Evolutionary conservation across 2,329 filamentous ascomycete genomes (phyloP), one percentile per base, ranked within the genome.

Genomic region (Fusarium lateritium): DNA sequence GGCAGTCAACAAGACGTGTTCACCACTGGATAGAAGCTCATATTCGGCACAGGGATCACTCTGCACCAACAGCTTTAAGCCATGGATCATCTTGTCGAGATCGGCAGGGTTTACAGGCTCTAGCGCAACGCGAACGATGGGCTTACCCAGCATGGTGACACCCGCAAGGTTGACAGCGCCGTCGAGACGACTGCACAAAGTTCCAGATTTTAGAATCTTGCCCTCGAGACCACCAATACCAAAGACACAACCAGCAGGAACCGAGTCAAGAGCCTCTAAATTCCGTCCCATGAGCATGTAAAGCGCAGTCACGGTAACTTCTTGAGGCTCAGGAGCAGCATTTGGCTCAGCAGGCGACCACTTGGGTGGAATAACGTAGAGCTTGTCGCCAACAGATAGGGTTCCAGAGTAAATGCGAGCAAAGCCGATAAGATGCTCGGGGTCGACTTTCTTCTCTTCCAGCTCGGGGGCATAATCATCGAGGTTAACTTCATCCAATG

Each of bases 11-110:
- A 99, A 89, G 42, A 99, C 96, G 79, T 99, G 96, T 80, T 99
- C 96, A 58, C 96, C 96, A 71, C 91, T 98, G 58, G 91, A 88
- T 53, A 98, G 91, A 51, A 97, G 93, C 77, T 98, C 94, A 73
- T 99, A 99, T 77, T 97, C 91, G 15, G 95, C 96, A 75, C 96
- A 98, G 0, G 96, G 95, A 75, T 99, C 96, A 73, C 94, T 97
- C 76, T 98, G 94, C 33, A 97, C 94, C 2, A 99, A 88, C 19
- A 99, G 83, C 66, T 90, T 90, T 53, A 99, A 83, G 0, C 96
- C 96, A 7, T 88, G 86, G 58, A 99, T 94, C 94, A 99, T 97
- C 82, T 97, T 98, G 78, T 96, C 92, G 22, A 99, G 84, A 76
- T 99, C 94, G 26, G 89, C 90, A 0, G 96, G 96, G 78, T 96